Evolutionary conservation across 306 rosid genomes (phyloP), one percentile per base, ranked within the genome.

Genomic region (Leucaena leucocephala): DNA sequence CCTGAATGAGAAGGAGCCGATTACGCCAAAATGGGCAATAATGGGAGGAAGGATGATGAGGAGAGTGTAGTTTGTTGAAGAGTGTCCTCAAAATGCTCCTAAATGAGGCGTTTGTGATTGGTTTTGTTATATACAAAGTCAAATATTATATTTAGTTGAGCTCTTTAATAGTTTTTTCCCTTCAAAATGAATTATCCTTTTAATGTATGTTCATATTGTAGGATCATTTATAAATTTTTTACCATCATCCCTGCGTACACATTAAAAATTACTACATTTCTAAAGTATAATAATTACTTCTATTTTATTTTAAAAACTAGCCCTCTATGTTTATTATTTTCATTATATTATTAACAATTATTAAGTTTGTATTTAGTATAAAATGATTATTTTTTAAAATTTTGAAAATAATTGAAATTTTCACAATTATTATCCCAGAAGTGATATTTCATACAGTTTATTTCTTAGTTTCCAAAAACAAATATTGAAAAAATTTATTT

Each of bases 41-140:
- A 38, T 68, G 35, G 52, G 82, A 45, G 76, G 61, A 82, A 75
- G 6, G 72, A 63, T 39, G 27, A 1, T 27, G 72, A 34, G 54
- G 71, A 10, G 10, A 72, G 65, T 15, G 19, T 21, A 75, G 57
- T 19, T 76, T 76, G 80, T 48, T 79, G 54, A 49, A 71, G 77
- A 42, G 39, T 75, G 50, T 64, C 69, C 61, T 58, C 77, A 50
- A 63, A 76, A 72, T 45, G 57, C 38, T 48, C 77, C 81, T 61
- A 78, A 65, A 75, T 7, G 2, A 68, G 2, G 2, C 34, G 39
- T 34, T 68, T 76, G 84, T 4, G 43, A 79, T 58, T 16, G 33
- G 58, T 50, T 82, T 48, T 76, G 62, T 72, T 58, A 65, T 63
- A 11, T 67, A 59, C 86, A 84, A 82, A 82, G 86, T 85, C 88